Conservation (phyloP, 148 eudicot genomes). For the Chenopodium album region DNA sequence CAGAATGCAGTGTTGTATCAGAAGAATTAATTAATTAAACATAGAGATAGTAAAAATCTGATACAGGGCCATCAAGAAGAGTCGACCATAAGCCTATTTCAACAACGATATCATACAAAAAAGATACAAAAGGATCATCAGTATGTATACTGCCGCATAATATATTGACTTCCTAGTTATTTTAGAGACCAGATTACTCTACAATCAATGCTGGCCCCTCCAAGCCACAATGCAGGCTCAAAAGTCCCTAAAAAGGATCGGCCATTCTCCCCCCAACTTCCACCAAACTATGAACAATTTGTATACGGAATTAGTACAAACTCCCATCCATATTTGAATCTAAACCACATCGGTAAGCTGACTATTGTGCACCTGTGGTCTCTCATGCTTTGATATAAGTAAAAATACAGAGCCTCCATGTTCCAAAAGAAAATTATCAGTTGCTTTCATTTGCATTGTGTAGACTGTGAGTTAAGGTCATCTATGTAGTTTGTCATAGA, state of each 20-base stretch:
- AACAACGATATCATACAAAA: slow-evolving; percentile 14
- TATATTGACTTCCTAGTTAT: slow-evolving; percentile 24
- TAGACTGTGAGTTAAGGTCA: slow-evolving; percentile 52
- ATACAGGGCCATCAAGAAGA: slow-evolving; percentile 1
- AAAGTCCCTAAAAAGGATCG: slow-evolving; percentile 9
- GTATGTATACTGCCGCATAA: slow-evolving; percentile 18
- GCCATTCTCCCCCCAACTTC: slow-evolving; percentile 13
- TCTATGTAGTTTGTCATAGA: slow-evolving; percentile 50
- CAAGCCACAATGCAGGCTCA: slow-evolving; percentile 37
- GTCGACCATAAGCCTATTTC: not conserved
- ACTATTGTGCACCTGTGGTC: slow-evolving; percentile 6
- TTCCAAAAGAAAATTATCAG: not conserved
- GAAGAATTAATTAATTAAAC: not conserved
- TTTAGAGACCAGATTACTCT: slow-evolving; percentile 24
- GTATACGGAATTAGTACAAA: slow-evolving; percentile 9
- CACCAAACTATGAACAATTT: slow-evolving; percentile 15
- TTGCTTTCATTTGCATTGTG: slow-evolving; percentile 59
- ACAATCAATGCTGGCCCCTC: slow-evolving; percentile 13
- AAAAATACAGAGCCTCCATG: not conserved
- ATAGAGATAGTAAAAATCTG: not conserved
- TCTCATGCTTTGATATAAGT: not conserved
- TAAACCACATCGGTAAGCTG: slow-evolving; percentile 12
- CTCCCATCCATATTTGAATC: slow-evolving; percentile 1
- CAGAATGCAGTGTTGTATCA: not conserved
- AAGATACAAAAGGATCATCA: slow-evolving; percentile 24